These are phyloP conservation scores for Geotrichum phurueaensis DNA, from an alignment of 1,139 yeast species.

Conservation along the genomic window DNA sequence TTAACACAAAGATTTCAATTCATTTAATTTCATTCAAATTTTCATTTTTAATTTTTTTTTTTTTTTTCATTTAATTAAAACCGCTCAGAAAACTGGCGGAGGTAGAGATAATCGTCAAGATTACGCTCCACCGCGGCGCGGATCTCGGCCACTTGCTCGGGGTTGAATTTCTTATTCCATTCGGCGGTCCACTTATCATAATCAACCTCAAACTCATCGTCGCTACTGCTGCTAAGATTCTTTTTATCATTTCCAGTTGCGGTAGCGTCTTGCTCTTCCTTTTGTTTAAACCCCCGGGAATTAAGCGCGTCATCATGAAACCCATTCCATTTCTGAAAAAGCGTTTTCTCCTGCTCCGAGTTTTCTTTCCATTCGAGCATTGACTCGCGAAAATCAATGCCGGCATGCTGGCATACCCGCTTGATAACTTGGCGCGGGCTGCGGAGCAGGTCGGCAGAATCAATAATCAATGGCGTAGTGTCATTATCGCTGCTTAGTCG, in stretches of 20 bases:
- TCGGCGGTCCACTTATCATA: constrained; percentile 24
- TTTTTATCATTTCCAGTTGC: not conserved
- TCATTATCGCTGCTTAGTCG: constrained; percentile 16
- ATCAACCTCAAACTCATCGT: constrained; percentile 22
- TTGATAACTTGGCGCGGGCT: constrained; percentile 26
- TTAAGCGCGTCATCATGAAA: constrained; percentile 31
- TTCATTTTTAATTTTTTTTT: not conserved
- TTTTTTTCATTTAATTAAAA: constrained; percentile 1
- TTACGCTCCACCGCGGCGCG: constrained; percentile 23
- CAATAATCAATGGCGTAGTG: constrained; percentile 23
- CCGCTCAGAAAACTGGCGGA: constrained; percentile 14
- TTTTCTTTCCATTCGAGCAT: constrained; percentile 30
- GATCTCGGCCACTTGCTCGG: constrained; percentile 23
- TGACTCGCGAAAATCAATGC: constrained; percentile 22
- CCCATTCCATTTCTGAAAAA: constrained; percentile 31
- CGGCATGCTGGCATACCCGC: constrained; percentile 24
- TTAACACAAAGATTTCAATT: too few species aligned
- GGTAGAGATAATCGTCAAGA: constrained; percentile 27
- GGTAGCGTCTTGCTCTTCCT: not conserved
- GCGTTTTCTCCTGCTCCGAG: constrained; percentile 21
- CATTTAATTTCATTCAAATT: not conserved
- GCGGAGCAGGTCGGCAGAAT: constrained; percentile 26
- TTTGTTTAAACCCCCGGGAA: constrained; percentile 26
- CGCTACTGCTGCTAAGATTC: not conserved
- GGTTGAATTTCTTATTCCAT: constrained; percentile 24